Evolutionary conservation across 495 filamentous ascomycete genomes (phyloP).

Genomic region (Astrocystis sublimbata): DNA sequence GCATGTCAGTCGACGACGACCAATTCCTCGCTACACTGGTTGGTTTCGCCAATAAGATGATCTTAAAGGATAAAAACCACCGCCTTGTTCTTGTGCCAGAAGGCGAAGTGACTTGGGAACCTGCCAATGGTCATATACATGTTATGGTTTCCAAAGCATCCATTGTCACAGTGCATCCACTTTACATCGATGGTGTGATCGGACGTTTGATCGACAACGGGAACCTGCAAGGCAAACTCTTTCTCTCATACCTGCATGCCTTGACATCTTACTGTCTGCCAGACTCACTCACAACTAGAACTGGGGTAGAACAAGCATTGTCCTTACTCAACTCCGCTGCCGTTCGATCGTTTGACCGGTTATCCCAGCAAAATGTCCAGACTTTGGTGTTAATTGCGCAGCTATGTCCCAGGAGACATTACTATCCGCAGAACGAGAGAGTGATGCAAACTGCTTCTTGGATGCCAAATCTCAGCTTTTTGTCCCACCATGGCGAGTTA

Average conservation of each 20-base stretch:
- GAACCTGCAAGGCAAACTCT: constrained; percentile 55
- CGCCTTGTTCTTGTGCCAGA: constrained; percentile 52
- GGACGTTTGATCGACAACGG: constrained; percentile 53
- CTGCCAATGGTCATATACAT: constrained; percentile 38
- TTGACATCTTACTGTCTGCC: constrained; percentile 60
- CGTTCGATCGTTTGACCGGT: constrained; percentile 49
- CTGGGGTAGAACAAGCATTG: constrained; percentile 65
- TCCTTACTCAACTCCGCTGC: constrained; percentile 50
- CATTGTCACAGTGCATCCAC: constrained; percentile 34
- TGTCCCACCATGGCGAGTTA: constrained; percentile 57
- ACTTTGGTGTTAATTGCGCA: constrained; percentile 48
- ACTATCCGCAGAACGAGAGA: constrained; percentile 27
- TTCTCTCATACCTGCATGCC: constrained; percentile 60
- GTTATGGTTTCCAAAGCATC: constrained; percentile 37
- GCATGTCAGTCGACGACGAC: constrained; percentile 53
- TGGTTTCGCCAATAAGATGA: constrained; percentile 48
- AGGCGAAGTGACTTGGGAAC: constrained; percentile 34
- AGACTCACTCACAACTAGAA: constrained; percentile 57
- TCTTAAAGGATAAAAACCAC: neutral
- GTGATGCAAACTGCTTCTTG: constrained; percentile 35
- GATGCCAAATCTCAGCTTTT: constrained; percentile 33
- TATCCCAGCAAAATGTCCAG: constrained; percentile 41
- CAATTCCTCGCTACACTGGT: constrained; percentile 55
- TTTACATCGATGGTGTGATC: constrained; percentile 50
- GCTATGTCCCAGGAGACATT: constrained; percentile 50